Conservation (phyloP, 2,329 filamentous ascomycete genomes). For the Aciculosporium take region DNA sequence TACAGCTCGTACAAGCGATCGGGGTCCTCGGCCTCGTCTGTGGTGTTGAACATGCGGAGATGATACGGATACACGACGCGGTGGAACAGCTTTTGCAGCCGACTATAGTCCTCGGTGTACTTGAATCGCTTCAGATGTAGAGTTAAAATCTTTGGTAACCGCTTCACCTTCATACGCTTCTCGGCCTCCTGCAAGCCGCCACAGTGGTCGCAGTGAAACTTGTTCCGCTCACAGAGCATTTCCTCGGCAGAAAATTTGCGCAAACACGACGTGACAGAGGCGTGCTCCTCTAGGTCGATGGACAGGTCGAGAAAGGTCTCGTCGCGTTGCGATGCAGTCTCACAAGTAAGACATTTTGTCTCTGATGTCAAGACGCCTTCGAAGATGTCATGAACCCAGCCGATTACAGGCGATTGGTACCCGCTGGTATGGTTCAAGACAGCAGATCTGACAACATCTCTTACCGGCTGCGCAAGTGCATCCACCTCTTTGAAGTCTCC, state of each 20-base stretch:
- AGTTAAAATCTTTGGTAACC: conserved; percentile 77
- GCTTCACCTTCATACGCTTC: conserved; percentile 98
- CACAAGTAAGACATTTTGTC: conserved; percentile 90
- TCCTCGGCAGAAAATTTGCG: conserved; percentile 95
- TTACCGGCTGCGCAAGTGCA: conserved; percentile 37
- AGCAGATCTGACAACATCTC: conserved; percentile 20
- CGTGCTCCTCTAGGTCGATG: conserved; percentile 88
- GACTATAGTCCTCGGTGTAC: conserved; percentile 89
- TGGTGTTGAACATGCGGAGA: conserved; percentile 91
- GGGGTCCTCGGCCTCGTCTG: conserved; percentile 83
- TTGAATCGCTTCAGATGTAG: conserved; percentile 95
- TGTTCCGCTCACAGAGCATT: conserved; percentile 96
- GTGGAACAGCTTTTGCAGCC: conserved; percentile 91
- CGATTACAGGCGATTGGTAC: conserved; percentile 46
- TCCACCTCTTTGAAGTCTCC: conserved; percentile 26
- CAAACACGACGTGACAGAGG: conserved; percentile 88
- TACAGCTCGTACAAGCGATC: conserved; percentile 94
- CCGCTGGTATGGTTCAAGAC: conserved; percentile 24
- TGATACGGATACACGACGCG: conserved; percentile 95
- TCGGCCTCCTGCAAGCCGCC: conserved; percentile 94
- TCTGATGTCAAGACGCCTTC: conserved; percentile 91
- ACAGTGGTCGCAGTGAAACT: conserved; percentile 96
- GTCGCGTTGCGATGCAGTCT: conserved; percentile 87
- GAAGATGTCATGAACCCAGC: conserved; percentile 96
- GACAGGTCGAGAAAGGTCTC: conserved; percentile 93